Evolutionary conservation across 495 filamentous ascomycete species (phyloP), one percentile per base, ranked within the genome.

Genomic region (Hypoxylon cercidicola): DNA sequence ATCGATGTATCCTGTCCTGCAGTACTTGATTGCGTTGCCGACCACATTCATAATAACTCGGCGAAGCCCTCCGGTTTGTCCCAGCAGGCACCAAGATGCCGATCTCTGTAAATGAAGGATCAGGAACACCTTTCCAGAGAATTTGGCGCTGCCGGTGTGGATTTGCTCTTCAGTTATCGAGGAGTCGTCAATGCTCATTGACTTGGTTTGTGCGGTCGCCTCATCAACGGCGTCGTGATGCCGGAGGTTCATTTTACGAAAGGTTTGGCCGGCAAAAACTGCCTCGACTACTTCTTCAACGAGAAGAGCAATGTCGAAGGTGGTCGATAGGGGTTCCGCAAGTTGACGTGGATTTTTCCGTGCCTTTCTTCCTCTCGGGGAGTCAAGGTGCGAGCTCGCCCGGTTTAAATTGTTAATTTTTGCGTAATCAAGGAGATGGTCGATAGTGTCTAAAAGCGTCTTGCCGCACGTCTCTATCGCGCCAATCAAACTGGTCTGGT

Each of bases 1-100:
- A 4, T 82, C 81, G 28, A 96, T 89, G 50, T 79, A 86, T 4
- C 92, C 92, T 1, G 79, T 74, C 7, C 80, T 80, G 5, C 88
- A 93, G 64, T 92, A 93, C 65, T 96, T 96, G 66, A 94, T 82
- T 0, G 92, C 86, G 72, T 96, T 96, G 15, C 92, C 89, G 54
- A 92, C 88, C 1, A 94, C 62, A 65, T 96, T 93, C 88, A 93
- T 91, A 30, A 95, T 83, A 40, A 93, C 84, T 2, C 92, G 85
- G 15, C 89, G 83, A 37, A 92, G 74, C 2, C 90, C 90, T 4
- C 90, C 90, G 0, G 89, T 88, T 39, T 93, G 88, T 0, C 64
- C 68, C 35, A 64, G 59, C 9, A 71, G 18, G 35, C 47, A 61
- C 68, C 68, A 68, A 34, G 64, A 71, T 1, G 28, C 55, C 16